Evolutionary conservation across 805 yeast genomes (phyloP).

Genomic region (Scheffersomyces lignosus): DNA sequence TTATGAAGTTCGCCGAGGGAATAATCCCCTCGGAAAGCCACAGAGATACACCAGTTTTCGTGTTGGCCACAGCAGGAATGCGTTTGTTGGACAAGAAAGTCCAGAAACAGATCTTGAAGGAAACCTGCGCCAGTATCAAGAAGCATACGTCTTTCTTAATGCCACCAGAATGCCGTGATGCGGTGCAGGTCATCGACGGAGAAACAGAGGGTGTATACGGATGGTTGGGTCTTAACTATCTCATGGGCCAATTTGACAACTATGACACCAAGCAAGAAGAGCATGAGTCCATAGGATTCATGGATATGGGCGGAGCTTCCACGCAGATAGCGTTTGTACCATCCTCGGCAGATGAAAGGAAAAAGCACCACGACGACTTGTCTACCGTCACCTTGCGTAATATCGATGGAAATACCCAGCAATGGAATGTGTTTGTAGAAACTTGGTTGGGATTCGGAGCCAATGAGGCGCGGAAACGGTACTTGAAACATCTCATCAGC

Average conservation of each 20-base stretch:
- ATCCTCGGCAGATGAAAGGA: conserved; percentile 54
- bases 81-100: conserved; percentile 62
- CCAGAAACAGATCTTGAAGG: conserved; percentile 52
- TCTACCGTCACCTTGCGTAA: conserved; percentile 64
- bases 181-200: conserved; percentile 88
- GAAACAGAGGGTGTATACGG: conserved; percentile 94
- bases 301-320: conserved; percentile 99
- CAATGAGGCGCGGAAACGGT: conserved; percentile 82
- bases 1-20: conserved; percentile 66
- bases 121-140: conserved; percentile 59
- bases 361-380: conserved; percentile 71
- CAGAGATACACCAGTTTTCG: conserved; percentile 75
- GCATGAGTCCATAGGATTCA: conserved; percentile 79
- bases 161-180: conserved; percentile 57
- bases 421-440: conserved; percentile 87
- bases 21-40: conserved; percentile 66
- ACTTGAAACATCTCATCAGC: conserved; percentile 54
- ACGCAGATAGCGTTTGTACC: conserved; percentile 96
- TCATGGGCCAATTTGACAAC: conserved; percentile 63
- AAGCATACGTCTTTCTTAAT: conserved; percentile 56
- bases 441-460: conserved; percentile 99
- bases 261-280: conserved; percentile 35
- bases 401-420: conserved; percentile 66
- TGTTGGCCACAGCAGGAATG: conserved; percentile 98
- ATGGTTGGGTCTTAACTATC: conserved; percentile 89